Base-by-base conservation (phyloP, 2,329 filamentous ascomycete genomes). In the Talaromyces sp. region DNA sequence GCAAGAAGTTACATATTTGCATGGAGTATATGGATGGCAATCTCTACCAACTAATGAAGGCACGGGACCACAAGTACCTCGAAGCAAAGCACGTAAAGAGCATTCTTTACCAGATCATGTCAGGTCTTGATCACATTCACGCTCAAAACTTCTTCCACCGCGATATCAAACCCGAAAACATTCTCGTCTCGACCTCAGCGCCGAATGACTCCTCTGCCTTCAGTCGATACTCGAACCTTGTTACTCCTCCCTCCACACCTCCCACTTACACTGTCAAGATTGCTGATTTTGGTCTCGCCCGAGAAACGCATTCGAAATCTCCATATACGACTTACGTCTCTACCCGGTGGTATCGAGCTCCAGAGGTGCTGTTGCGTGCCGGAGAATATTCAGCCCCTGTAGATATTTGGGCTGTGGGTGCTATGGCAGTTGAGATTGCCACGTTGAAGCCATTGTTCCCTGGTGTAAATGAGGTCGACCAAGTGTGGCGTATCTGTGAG, bases 21-120 rank as follows among this genome's bases (percentile, higher is more conserved):
- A 99, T 99, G 94, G 94, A 99, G 78, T 97, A 96, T 76, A 99
- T 99, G 94, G 94, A 99, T 73, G 94, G 94, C 53, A 99, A 99
- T 74, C 82, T 99, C 1, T 99, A 99, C 75, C 94, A 99, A 75
- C 78, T 99, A 63, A 99, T 99, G 94, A 99, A 99, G 79, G 88
- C 94, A 54, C 86, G 94, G 60, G 94, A 99, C 66, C 93, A 97
- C 80, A 97, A 97, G 75, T 88, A 82, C 63, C 82, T 99, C 28
- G 94, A 99, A 69, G 89, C 89, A 56, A 84, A 83, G 61, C 96
- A 90, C 67, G 94, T 99, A 61, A 97, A 99, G 81, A 97, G 93
- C 78, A 96, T 99, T 62, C 81, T 99, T 37, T 97, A 89, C 76
- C 94, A 99, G 78, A 99, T 99, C 67, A 87, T 99, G 78, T 89